Base-by-base conservation (phyloP, 495 filamentous ascomycete species). In the Parachaetomium inaequale region DNA sequence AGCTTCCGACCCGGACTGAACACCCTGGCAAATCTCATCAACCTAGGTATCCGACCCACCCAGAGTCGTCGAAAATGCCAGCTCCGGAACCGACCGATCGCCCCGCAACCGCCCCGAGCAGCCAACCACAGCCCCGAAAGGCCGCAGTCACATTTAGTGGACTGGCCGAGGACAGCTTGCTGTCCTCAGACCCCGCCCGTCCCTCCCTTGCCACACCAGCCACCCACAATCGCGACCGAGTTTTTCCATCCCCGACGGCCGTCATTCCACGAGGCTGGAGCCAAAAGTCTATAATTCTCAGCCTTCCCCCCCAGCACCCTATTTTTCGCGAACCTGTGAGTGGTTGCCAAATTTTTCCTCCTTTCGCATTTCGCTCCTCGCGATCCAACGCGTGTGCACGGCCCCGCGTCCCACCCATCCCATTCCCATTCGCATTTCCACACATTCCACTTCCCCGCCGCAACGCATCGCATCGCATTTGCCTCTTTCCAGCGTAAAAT, bases 1-100 rank as follows among this genome's bases (percentile, higher is more conserved):
- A 58, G 64, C 71, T 72, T 65, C 73, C 73, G 70, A 72, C 71
- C 65, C 71, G 61, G 71, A 70, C 71, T 67, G 70, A 73, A n/a
- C n/a, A n/a, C n/a, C n/a, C n/a, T n/a, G n/a, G n/a, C n/a, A n/a
- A n/a, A n/a, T n/a, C n/a, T n/a, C n/a, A n/a, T n/a, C n/a, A n/a
- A n/a, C n/a, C n/a, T n/a, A n/a, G n/a, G n/a, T n/a, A n/a, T n/a
- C n/a, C n/a, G n/a, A 70, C 74, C 63, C 68, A 62, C 71, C 64
- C 66, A 67, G 65, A 72, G 63, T 60, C 70, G 69, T 68, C 61
- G 62, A 66, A 68, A 62, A 50, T 55, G 64, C n/a, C n/a, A 61
- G 60, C 68, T 65, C 53, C 67, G 69, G 59, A 65, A 68, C 68
- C 58, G 63, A 62, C 59, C 34, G n/a, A 38, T 21, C 10, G 3